Evolutionary conservation across 2,329 filamentous ascomycete species (phyloP), one percentile per base, ranked within the genome.

Genomic region (Ophiosphaerella herpotricha): DNA sequence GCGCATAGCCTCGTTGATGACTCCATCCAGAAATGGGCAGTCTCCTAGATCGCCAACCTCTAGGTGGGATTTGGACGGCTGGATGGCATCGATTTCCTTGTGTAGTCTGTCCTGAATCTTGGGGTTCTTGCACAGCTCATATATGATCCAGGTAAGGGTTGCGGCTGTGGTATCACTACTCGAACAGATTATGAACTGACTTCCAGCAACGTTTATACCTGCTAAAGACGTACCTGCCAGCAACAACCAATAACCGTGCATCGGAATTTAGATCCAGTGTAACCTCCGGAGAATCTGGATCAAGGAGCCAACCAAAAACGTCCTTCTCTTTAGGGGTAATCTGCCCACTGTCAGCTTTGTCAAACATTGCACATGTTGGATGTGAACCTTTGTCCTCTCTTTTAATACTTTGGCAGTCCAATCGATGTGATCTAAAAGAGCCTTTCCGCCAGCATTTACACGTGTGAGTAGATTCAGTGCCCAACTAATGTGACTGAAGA

Each of bases 1-100:
- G 9, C 68, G 61, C 29, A 72, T 29, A 6, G 60, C 50, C 40
- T 72, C 68, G 39, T 70, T 57, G 42, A 72, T 68, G 4, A 68
- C 59, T 24, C 64, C 68, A 31, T 72, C 60, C 4, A 72, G 61
- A n/a, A 60, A 60, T 1, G 62, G 55, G 23, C 57, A 63, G 37
- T 61, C 60, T 5, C 58, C 51, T 4, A 71, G 38, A 23, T 70
- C 65, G 16, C 64, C 56, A 29, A 58, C 59, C 1, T 69, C 58
- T 3, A 70, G 59, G 43, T 64, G 61, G 4, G 55, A 33, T 40
- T 66, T 63, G 14, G 50, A 46, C 1, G 57, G 52, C 2, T 43
- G 39, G 24, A 58, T 50, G 5, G 43, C 35, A 42, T 68, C 58
- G 23, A 70, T 51, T 9, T 43, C 41, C 14, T 54, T 52, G 37